These are phyloP conservation scores for Scheffersomyces parashehatae DNA, from an alignment of 1,139 yeast species.

Conservation along the genomic window DNA sequence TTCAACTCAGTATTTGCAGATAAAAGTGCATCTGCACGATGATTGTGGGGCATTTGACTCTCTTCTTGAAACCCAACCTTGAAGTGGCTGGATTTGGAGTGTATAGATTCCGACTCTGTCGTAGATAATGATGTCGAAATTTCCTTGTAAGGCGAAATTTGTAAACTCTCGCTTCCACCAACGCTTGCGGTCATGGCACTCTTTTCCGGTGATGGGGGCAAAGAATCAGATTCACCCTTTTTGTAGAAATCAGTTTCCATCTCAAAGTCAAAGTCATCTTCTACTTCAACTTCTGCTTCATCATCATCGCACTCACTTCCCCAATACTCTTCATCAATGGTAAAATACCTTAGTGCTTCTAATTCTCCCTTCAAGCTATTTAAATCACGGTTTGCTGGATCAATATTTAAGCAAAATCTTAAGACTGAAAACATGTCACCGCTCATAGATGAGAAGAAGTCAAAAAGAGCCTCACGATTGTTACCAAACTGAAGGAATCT, in stretches of 20 bases:
- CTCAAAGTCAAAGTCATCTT: conserved; percentile 14
- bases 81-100: conserved; percentile 6
- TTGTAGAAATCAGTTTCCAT: conserved; percentile 20
- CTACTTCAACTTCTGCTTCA: conserved; percentile 31
- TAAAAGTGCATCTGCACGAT: conserved; percentile 47
- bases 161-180: conserved; percentile 18
- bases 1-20: conserved; percentile 41
- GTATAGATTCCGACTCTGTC: conserved; percentile 11
- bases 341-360: conserved; percentile 61
- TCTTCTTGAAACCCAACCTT: conserved; percentile 8
- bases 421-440: conserved; percentile 82
- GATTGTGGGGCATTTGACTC: conserved; percentile 37
- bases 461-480: conserved; percentile 87
- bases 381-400: conserved; percentile 83
- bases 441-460: conserved; percentile 88
- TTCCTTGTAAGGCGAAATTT: conserved; percentile 5
- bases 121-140: conserved; percentile 8
- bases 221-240: conserved; percentile 8
- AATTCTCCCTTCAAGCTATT: conserved; percentile 60
- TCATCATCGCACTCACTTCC: conserved; percentile 48
- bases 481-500: conserved; percentile 84
- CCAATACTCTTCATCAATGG: conserved; percentile 78
- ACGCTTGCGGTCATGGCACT: conserved; percentile 7
- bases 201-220: conserved; percentile 4
- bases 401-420: conserved; percentile 76